Evolutionary conservation across 768 basidiomycete species (phyloP).

Genomic region (Amanita brunnescens): DNA sequence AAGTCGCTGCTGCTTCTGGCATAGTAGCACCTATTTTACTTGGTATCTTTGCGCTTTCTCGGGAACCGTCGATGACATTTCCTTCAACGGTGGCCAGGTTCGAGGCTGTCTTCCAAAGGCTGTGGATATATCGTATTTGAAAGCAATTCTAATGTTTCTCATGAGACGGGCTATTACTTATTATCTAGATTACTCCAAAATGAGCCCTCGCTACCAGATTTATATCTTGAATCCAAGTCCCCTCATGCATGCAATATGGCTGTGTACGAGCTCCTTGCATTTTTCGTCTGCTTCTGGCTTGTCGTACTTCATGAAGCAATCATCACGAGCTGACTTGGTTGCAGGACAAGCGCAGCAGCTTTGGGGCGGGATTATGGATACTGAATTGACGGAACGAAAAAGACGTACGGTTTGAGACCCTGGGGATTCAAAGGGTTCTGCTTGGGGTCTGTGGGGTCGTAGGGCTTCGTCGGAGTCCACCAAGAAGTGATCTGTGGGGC

Average conservation of each 20-base stretch:
- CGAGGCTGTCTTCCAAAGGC: slow-evolving; percentile 36
- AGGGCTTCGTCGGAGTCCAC: slow-evolving; percentile 49
- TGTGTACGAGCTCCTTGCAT: slow-evolving; percentile 72
- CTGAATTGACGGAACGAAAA: not conserved
- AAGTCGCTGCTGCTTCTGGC: slow-evolving; percentile 20
- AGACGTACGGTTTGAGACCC: slow-evolving; percentile 90
- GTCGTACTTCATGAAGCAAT: slow-evolving; percentile 82
- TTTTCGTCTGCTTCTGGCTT: slow-evolving; percentile 58
- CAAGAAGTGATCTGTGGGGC: slow-evolving; percentile 39
- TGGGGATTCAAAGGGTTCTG: slow-evolving; percentile 87
- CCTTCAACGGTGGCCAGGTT: slow-evolving; percentile 42
- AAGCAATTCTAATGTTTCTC: not conserved
- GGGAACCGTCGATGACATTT: slow-evolving; percentile 52
- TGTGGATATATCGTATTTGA: slow-evolving; percentile 35
- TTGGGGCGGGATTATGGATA: not conserved
- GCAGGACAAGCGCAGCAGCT: slow-evolving; percentile 97
- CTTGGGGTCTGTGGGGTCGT: slow-evolving; percentile 67
- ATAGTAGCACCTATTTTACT: slow-evolving; percentile 43
- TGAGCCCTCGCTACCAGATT: slow-evolving; percentile 12
- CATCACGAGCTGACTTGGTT: slow-evolving; percentile 87
- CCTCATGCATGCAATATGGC: slow-evolving; percentile 88
- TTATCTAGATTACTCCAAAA: not conserved
- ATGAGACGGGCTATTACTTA: not conserved
- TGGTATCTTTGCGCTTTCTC: slow-evolving; percentile 45
- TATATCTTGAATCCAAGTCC: slow-evolving; percentile 83